Conservation (phyloP, 2,329 filamentous ascomycete genomes). For the Aspergillus viridinutans region DNA sequence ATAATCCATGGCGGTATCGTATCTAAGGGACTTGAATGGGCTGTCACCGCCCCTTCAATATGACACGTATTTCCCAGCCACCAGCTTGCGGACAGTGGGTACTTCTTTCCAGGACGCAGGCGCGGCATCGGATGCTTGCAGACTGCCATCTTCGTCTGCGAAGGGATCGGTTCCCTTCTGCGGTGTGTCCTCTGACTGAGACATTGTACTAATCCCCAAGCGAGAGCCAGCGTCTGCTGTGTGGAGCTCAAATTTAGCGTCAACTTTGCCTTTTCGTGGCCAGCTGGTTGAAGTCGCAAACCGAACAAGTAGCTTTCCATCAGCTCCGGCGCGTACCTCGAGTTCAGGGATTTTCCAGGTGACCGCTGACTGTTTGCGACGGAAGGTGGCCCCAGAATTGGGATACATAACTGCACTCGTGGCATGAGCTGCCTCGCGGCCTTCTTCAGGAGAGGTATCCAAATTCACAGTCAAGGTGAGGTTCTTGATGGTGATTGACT, state of each 20-base stretch:
- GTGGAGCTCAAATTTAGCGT: slow-evolving; percentile 74
- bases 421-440: slow-evolving; percentile 38
- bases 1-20: background rate
- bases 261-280: slow-evolving; percentile 69
- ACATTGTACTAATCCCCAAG: slow-evolving; percentile 55
- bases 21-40: too few species aligned
- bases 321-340: slow-evolving; percentile 49
- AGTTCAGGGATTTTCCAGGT: slow-evolving; percentile 48
- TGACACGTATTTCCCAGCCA: slow-evolving; percentile 72
- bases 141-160: slow-evolving; percentile 40
- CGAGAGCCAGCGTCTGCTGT: slow-evolving; percentile 56
- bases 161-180: slow-evolving; percentile 43
- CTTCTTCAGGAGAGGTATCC: slow-evolving; percentile 38
- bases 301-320: slow-evolving; percentile 76
- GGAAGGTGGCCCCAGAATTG: slow-evolving; percentile 42
- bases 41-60: slow-evolving; percentile 17
- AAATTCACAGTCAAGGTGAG: slow-evolving; percentile 63
- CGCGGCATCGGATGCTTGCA: slow-evolving; percentile 22
- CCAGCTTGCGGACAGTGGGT: slow-evolving; percentile 61
- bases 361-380: slow-evolving; percentile 43
- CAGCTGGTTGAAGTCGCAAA: slow-evolving; percentile 69
- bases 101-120: slow-evolving; percentile 61
- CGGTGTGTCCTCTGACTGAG: slow-evolving; percentile 18
- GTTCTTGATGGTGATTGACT: slow-evolving; percentile 64
- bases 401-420: slow-evolving; percentile 45